These are phyloP conservation scores for Sporothrix curviconia DNA, from an alignment of 2,329 filamentous ascomycete genomes.

Conservation along the genomic window DNA sequence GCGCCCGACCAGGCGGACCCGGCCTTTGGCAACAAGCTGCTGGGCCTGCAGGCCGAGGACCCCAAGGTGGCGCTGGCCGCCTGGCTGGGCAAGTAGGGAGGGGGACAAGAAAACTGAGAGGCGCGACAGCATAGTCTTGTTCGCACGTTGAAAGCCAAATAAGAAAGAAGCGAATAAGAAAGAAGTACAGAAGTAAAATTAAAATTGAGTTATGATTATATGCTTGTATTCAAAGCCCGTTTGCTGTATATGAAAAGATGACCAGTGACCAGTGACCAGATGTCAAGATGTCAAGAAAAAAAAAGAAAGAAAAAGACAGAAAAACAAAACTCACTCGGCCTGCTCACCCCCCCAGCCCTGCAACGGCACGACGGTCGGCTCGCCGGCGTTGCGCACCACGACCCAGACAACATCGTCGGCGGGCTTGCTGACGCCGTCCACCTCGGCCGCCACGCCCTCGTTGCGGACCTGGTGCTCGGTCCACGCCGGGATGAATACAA, in stretches of 20 bases:
- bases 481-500: constrained; percentile 63
- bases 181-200: too few species aligned
- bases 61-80: constrained; percentile 14
- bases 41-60: constrained; percentile 21
- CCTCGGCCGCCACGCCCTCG: constrained; percentile 50
- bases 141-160: not conserved
- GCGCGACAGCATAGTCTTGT: not conserved
- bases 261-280: not conserved
- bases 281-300: not conserved
- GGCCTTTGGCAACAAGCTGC: constrained; percentile 24
- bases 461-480: constrained; percentile 66
- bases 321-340: constrained; percentile 22
- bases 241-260: not conserved
- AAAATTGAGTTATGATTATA: too few species aligned
- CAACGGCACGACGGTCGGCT: constrained; percentile 56
- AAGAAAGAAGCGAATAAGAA: too few species aligned
- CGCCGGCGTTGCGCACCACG: constrained; percentile 54
- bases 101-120: not conserved
- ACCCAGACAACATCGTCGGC: constrained; percentile 57
- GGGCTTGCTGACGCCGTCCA: too few species aligned
- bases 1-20: constrained; percentile 17
- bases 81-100: constrained; percentile 13
- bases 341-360: constrained; percentile 53
- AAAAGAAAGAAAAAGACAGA: not conserved
- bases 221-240: too few species aligned